Base-by-base conservation (phyloP, 805 yeast genomes). In the Yarrowia osloensis region DNA sequence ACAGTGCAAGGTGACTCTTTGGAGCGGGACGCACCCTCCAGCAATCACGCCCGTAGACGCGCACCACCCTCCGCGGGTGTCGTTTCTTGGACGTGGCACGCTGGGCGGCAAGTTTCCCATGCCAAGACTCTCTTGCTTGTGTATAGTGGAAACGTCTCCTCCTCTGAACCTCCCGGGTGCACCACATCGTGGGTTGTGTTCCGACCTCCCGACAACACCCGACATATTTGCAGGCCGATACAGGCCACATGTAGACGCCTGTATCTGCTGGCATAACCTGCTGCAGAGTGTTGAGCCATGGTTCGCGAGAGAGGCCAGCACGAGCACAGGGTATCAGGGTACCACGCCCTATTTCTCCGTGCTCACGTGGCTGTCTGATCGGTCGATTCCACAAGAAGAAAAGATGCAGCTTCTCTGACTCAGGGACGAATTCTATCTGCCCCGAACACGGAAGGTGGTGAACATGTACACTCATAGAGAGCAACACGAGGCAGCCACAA, bases 361-460 rank as follows among this genome's bases (percentile, higher is more conserved):
- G 37, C 63, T 57, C 49, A 57, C 49, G 49, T 57, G 49, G 49
- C n/a, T 52, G 13, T 49, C n/a, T 11, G 28, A 21, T 49, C 29
- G 26, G 49, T 44, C 52, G 33, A 47, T 47, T 42, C 9, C 31
- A 28, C 22, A 40, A n/a, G n/a, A 33, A 17, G 5, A 47, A 54
- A 17, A 54, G 44, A 54, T 54, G 61, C 61, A 54, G 61, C 28
- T n/a, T 50, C 29, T 37, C 44, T 54, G 61, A 54, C 61, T 54
- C 61, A 54, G 61, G 61, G 61, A 24, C 61, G 6, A 54, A 54
- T 54, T 54, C 37, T 54, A 54, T 17, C 22, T 17, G 21, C 61
- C 61, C 33, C 61, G 61, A 54, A 35, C 24, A 49, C 15, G 6
- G 26, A 21, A 31, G 11, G 40, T 31, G 12, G 7, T 21, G 28